phyloP scores from a whole-genome alignment of 192 early-diverging fungal species.

The Backusella tarrabulga region DNA sequence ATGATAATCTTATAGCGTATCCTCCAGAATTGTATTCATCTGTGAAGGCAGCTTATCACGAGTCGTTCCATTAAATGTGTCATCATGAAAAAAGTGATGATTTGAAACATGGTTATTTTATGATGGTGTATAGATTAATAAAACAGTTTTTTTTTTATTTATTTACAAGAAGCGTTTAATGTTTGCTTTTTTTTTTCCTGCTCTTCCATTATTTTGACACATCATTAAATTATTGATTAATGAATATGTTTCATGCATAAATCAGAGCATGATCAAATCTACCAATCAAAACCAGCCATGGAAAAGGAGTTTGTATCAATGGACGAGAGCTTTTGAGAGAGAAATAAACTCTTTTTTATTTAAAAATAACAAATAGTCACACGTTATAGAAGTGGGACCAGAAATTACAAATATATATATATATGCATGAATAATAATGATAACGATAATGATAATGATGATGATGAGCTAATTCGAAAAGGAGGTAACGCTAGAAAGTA shows the following conservation, averaged over 20 bases:
- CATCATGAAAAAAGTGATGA: neutral
- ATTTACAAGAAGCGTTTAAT: neutral
- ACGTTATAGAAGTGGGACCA: too few relatives aligned
- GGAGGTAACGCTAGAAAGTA: too few relatives aligned
- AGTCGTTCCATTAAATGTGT: neutral
- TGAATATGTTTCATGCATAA: neutral
- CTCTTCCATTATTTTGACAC: neutral
- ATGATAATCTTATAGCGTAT: neutral
- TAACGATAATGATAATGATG: too few relatives aligned
- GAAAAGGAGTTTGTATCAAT: neutral
- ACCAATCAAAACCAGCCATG: neutral
- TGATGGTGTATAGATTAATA: neutral
- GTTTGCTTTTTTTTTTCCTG: neutral
- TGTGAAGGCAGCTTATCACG: neutral
- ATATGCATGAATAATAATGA: too few relatives aligned
- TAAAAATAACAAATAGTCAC: too few relatives aligned
- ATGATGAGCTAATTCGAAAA: too few relatives aligned
- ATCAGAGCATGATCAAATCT: neutral
- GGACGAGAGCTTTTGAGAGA: too few relatives aligned
- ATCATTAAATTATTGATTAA: neutral
- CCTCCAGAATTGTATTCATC: neutral
- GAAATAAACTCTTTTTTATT: too few relatives aligned
- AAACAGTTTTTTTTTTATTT: neutral
- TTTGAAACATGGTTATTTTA: neutral
- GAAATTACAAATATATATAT: too few relatives aligned